Evolutionary conservation across 2,329 filamentous ascomycete genomes (phyloP).

Genomic region (Epichloe gansuensis): DNA sequence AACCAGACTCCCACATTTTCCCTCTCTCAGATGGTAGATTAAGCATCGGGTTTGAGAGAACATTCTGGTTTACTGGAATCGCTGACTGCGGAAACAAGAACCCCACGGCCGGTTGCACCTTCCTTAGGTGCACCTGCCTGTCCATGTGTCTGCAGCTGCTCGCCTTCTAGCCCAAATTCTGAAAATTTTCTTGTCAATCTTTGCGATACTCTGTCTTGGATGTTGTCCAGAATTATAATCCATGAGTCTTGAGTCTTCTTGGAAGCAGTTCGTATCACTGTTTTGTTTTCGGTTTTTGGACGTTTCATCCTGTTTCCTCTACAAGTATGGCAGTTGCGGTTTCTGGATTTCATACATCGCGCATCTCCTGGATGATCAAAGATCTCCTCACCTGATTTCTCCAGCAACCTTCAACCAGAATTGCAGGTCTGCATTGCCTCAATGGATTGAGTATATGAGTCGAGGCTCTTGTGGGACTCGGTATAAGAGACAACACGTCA

Average conservation of each 20-base stretch:
- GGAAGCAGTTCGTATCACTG: conserved; percentile 22
- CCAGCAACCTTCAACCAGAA: neutral
- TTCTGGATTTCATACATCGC: conserved; percentile 11
- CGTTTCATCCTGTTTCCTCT: conserved; percentile 14
- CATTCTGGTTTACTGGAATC: neutral
- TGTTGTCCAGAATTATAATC: conserved; percentile 20
- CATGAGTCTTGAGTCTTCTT: conserved; percentile 19
- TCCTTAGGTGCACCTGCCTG: neutral
- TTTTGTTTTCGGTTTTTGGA: conserved; percentile 24
- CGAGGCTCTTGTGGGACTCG: neutral
- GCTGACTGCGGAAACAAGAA: neutral
- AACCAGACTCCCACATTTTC: neutral
- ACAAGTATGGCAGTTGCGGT: conserved; percentile 23
- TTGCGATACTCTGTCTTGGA: conserved; percentile 20
- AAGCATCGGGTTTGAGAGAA: neutral
- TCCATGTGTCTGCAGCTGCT: neutral
- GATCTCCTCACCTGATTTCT: neutral
- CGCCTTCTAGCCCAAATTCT: conserved; percentile 5
- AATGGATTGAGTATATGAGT: neutral
- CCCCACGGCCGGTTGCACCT: neutral
- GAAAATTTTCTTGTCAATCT: conserved; percentile 22
- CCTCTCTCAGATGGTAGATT: neutral
- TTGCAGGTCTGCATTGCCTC: neutral
- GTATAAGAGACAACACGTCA: neutral
- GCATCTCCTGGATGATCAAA: neutral